A percentile compares a stretch with the other conserved stretches of the same genome.
phyloP scores from a whole-genome alignment of 2,329 filamentous ascomycete genomes.

The Xylariaceae sp. region DNA sequence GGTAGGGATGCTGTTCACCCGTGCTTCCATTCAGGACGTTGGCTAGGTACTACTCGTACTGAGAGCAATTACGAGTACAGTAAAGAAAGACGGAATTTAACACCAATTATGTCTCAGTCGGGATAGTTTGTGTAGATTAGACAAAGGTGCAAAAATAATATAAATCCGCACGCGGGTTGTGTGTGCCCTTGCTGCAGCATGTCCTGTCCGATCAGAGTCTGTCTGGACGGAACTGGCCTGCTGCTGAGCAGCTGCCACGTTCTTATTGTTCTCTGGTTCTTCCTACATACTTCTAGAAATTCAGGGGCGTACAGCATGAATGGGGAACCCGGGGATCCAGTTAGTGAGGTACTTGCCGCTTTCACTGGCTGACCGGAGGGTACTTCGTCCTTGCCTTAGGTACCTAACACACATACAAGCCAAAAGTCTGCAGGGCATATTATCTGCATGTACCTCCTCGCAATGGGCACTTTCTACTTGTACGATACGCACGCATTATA shows the following conservation, averaged over 20 bases:
- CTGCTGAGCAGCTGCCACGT: background rate
- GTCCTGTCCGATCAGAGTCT: background rate
- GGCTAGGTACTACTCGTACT: no score
- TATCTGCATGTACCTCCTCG: background rate
- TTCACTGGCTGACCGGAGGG: background rate
- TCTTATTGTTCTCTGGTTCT: background rate
- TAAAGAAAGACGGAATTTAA: no score
- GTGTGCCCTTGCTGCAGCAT: background rate
- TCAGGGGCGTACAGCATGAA: background rate
- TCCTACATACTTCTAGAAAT: conserved; percentile 1
- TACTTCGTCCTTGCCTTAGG: background rate
- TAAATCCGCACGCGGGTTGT: background rate
- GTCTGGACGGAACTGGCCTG: background rate
- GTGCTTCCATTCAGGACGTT: no score
- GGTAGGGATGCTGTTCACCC: no score
- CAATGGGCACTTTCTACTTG: background rate
- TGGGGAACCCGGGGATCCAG: background rate
- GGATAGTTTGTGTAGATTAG: no score
- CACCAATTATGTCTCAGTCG: no score
- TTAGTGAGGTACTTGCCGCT: background rate
- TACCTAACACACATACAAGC: background rate
- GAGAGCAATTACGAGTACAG: no score
- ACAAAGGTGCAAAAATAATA: background rate
- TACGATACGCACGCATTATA: no score
- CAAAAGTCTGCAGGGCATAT: background rate